phyloP scores from a whole-genome alignment of 148 eudicot species.

The Polygonum aviculare region DNA sequence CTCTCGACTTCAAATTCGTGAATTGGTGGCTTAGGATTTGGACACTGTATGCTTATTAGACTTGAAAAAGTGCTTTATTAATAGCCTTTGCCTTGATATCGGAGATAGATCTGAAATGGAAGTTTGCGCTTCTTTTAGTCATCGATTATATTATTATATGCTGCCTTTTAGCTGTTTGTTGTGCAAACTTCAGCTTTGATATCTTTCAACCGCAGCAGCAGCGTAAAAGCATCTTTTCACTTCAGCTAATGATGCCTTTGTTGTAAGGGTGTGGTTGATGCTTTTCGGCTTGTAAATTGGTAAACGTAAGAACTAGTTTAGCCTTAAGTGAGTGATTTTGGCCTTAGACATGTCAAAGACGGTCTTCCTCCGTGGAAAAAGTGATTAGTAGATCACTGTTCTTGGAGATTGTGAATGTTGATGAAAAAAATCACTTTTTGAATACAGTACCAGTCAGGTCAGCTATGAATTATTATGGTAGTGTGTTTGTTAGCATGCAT shows the following conservation, averaged over 20 bases:
- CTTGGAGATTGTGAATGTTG: neutral
- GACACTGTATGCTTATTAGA: neutral
- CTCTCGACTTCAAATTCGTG: neutral
- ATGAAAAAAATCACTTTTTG: neutral
- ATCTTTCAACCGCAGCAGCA: neutral
- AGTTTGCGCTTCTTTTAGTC: neutral
- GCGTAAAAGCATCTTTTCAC: constrained; percentile 3
- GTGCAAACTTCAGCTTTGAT: neutral
- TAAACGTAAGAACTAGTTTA: neutral
- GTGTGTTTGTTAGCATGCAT: neutral
- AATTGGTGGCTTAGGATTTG: neutral
- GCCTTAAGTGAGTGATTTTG: neutral
- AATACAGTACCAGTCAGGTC: neutral
- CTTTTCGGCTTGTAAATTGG: neutral
- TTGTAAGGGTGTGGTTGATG: neutral
- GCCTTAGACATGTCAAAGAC: neutral
- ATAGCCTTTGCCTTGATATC: constrained; percentile 1
- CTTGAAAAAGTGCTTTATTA: neutral
- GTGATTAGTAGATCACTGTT: neutral
- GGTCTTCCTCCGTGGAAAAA: neutral
- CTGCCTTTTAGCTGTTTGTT: neutral
- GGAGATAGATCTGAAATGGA: constrained; percentile 10
- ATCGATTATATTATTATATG: neutral
- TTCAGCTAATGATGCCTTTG: constrained; percentile 4
- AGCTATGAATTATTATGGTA: neutral